Evolutionary conservation across 352 stramenopile species (phyloP).

Genomic region (Lagenidium giganteum): DNA sequence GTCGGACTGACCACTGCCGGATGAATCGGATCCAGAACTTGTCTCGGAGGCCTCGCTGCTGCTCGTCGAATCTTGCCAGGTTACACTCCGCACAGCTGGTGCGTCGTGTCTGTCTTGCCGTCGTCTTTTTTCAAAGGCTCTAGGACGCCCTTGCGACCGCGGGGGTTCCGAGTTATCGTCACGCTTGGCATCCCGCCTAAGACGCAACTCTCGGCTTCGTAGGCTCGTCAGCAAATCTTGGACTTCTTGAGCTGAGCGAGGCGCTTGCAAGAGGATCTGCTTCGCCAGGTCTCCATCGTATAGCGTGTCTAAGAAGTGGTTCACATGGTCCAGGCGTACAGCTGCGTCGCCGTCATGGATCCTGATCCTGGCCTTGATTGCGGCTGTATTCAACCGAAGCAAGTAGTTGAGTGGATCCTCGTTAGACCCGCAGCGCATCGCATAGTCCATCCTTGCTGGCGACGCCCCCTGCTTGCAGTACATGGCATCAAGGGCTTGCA

Average conservation of each 20-base stretch:
- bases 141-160: too few species aligned
- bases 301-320: slow-evolving; percentile 1
- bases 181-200: too few species aligned
- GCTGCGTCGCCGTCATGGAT: slow-evolving; percentile 2
- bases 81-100: too few species aligned
- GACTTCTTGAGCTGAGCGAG: background rate
- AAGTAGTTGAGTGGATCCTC: slow-evolving; percentile 3
- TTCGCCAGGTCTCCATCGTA: background rate
- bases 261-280: background rate
- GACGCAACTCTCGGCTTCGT: background rate
- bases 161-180: too few species aligned
- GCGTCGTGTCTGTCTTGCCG: too few species aligned
- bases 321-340: slow-evolving; percentile 1
- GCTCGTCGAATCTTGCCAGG: too few species aligned
- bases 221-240: background rate
- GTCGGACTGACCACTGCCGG: too few species aligned
- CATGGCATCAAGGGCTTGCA: too few species aligned
- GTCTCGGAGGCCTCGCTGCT: too few species aligned
- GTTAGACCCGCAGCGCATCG: background rate
- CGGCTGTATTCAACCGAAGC: slow-evolving; percentile 1
- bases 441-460: slow-evolving; percentile 2
- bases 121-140: too few species aligned
- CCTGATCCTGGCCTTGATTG: slow-evolving; percentile 3
- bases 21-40: too few species aligned
- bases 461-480: too few species aligned